Evolutionary conservation across 768 basidiomycete genomes (phyloP), one percentile per base, ranked within the genome.

Genomic region (Artomyces pyxidatus): DNA sequence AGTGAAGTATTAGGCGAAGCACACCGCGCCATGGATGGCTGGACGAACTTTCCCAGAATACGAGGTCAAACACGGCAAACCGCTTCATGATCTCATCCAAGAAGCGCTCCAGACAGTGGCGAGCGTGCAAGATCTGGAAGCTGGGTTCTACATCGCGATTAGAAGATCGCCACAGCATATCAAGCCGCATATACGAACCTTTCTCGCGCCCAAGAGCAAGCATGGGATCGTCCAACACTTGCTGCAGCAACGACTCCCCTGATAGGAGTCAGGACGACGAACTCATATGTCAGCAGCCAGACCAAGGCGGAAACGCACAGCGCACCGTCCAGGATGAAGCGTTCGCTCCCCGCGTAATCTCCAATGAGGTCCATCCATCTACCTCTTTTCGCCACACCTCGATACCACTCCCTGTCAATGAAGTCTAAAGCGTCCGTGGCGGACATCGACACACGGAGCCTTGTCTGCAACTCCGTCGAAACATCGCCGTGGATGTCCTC

Each of bases 311-410:
- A 17, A 38, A 29, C 37, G 41, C 44, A 10, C 37, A 17, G 54
- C 59, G 30, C 59, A 78, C 83, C 83, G 61, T 85, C 81, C 49
- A 86, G 67, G 35, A 84, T 57, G 57, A 86, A 86, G 14, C 71
- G 70, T 58, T 86, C 84, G 29, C 59, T 72, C 1, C 84, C 84
- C 19, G 79, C 83, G 60, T 83, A 85, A 58, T 83, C 84, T 3
- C 82, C 81, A 25, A 85, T 63, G 8, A 85, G 67, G 60, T 85
- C 83, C 82, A 85, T 84, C 78, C 75, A 77, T 49, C 77, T 59
- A 11, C 69, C 72, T 23, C 59, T 51, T 49, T 68, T 64, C 58
- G 62, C 65, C 23, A 63, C 59, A 11, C 42, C 37, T 25, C 61
- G 53, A 51, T 70, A 75, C 75, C 75, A 77, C 39, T 49, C 49